These are phyloP conservation scores for Marchantia paleacea DNA, from an alignment of 225 moss, liverwort and hornwort species.

Conservation along the genomic window DNA sequence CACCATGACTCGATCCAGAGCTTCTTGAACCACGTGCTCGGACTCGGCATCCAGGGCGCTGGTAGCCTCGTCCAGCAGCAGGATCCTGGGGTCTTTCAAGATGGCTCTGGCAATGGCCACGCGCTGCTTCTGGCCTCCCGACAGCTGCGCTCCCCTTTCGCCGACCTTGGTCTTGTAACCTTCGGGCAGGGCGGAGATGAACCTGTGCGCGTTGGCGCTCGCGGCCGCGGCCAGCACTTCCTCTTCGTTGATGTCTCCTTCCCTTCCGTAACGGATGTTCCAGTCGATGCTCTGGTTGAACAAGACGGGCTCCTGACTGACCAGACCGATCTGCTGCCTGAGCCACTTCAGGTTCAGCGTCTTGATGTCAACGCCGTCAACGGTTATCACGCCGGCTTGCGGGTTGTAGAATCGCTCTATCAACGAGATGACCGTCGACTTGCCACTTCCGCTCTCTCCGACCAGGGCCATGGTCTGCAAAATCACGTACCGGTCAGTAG, in stretches of 20 bases:
- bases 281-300: slow-evolving; percentile 68
- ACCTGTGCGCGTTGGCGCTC: slow-evolving; percentile 66
- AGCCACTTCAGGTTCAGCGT: slow-evolving; percentile 71
- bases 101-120: slow-evolving; percentile 83
- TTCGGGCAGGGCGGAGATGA: slow-evolving; percentile 57
- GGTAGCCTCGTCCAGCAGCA: slow-evolving; percentile 73
- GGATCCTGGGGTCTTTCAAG: slow-evolving; percentile 66
- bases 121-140: slow-evolving; percentile 83
- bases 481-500: not conserved
- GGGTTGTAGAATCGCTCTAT: slow-evolving; percentile 49
- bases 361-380: slow-evolving; percentile 41
- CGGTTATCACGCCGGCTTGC: slow-evolving; percentile 30
- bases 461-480: slow-evolving; percentile 47
- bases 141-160: slow-evolving; percentile 70
- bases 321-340: slow-evolving; percentile 75
- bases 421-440: slow-evolving; percentile 46
- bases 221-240: slow-evolving; percentile 69
- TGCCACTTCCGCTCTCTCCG: slow-evolving; percentile 47
- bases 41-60: slow-evolving; percentile 87
- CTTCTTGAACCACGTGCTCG: slow-evolving; percentile 79
- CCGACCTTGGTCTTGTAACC: slow-evolving; percentile 77
- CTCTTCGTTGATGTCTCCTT: slow-evolving; percentile 42
- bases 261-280: slow-evolving; percentile 73
- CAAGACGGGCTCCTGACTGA: slow-evolving; percentile 79
- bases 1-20: slow-evolving; percentile 71